Evolutionary conservation across 257 asterid genomes (phyloP).

Genomic region (Plantago ovata): DNA sequence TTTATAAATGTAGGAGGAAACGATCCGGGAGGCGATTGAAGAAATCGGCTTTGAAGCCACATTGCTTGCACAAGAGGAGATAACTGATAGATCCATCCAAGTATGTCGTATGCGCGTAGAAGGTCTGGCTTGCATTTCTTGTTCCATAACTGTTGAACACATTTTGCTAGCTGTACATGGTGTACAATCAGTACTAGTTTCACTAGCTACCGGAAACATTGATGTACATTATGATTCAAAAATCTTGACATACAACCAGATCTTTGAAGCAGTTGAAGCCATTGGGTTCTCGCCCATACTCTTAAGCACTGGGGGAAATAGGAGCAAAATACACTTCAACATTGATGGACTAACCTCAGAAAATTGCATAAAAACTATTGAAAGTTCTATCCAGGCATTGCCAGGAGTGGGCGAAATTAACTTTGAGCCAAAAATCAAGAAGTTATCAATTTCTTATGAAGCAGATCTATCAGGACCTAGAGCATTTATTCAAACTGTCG

Average conservation of each 20-base stretch:
- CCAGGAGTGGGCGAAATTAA: constrained; percentile 37
- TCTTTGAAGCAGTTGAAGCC: constrained; percentile 34
- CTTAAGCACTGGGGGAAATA: constrained; percentile 31
- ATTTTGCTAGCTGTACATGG: constrained; percentile 39
- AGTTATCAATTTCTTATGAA: constrained; percentile 34
- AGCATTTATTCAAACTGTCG: constrained; percentile 33
- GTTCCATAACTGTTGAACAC: constrained; percentile 48
- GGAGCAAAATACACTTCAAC: constrained; percentile 31
- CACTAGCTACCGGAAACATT: constrained; percentile 31
- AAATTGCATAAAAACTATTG: constrained; percentile 21
- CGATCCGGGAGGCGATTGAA: constrained; percentile 40
- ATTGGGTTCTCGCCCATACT: constrained; percentile 44
- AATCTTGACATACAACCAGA: constrained; percentile 23
- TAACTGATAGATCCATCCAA: constrained; percentile 24
- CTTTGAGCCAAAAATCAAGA: constrained; percentile 23
- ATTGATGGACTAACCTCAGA: constrained; percentile 34
- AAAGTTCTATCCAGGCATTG: constrained; percentile 27
- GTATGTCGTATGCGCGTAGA: constrained; percentile 36
- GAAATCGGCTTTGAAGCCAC: constrained; percentile 53
- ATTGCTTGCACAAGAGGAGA: constrained; percentile 27
- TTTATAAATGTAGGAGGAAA: constrained; percentile 32
- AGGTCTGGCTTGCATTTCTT: constrained; percentile 47
- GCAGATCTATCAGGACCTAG: constrained; percentile 53
- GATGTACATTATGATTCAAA: constrained; percentile 40
- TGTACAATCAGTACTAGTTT: constrained; percentile 38